Percentiles rank a stretch among this genome's conserved stretches.
Evolutionary conservation across 75 land plant species (phyloP).

Genomic region (Chamaecyparis obtusa): DNA sequence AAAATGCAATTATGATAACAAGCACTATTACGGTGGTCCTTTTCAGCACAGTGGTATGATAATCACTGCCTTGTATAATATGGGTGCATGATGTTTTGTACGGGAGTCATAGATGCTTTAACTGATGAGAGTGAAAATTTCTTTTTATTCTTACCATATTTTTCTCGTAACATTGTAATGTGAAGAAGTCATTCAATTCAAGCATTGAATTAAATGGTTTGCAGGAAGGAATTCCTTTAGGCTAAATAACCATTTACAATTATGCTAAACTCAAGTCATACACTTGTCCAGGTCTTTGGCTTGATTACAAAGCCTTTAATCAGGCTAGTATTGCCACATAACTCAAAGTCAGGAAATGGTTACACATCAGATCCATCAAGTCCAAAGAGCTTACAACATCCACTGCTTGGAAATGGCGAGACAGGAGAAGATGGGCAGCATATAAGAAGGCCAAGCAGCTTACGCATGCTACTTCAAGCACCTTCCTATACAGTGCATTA

Average conservation of each 20-base stretch:
- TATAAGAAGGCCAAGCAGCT: constrained; percentile 39
- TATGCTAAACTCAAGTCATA: constrained; percentile 15
- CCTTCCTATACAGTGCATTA: constrained; percentile 66
- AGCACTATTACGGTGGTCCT: constrained; percentile 91
- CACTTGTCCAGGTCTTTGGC: constrained; percentile 66
- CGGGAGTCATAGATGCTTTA: background rate
- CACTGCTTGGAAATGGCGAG: constrained; percentile 48
- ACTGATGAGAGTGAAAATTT: background rate
- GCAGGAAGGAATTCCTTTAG: background rate
- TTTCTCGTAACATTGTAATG: background rate
- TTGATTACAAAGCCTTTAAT: constrained; percentile 77
- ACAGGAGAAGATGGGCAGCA: constrained; percentile 25
- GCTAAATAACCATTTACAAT: background rate
- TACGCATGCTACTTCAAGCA: constrained; percentile 48
- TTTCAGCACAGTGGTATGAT: constrained; percentile 86
- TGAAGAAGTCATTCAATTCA: background rate
- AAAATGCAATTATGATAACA: constrained; percentile 86
- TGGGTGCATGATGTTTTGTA: background rate
- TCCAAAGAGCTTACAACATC: constrained; percentile 53
- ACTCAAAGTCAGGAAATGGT: constrained; percentile 22
- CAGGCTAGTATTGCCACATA: constrained; percentile 50
- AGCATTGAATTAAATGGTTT: background rate
- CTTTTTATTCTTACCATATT: background rate
- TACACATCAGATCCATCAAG: constrained; percentile 56
- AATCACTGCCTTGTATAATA: background rate